Base-by-base conservation (phyloP, 768 basidiomycete species). In the Pleurotus platypus region DNA sequence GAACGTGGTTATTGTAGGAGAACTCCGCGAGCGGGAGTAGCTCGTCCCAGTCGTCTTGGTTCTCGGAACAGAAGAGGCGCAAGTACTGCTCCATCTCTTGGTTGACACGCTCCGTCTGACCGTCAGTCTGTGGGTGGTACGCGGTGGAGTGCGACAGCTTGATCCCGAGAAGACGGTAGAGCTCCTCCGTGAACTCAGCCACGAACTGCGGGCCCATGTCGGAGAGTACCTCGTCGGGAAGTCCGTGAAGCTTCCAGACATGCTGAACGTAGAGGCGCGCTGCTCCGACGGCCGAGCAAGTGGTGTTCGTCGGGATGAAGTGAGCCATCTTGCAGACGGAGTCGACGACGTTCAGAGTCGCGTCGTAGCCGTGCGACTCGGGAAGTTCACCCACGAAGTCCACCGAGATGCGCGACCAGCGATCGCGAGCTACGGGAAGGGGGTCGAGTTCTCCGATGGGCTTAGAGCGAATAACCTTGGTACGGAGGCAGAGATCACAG, bases 1-100 rank as follows among this genome's bases (percentile, higher is more conserved):
- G 71, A 2, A 58, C 57, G 27, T 60, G 35, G 46, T 76, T 75
- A 59, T 79, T 80, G 64, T 69, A 74, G 0, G 66, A 59, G 58
- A 79, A 79, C 60, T 79, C 72, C 5, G 73, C 72, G 12, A 78
- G 60, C 0, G 74, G 67, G 0, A 79, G 37, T 67, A 69, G 16
- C 20, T 74, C 69, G 3, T 67, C 68, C 76, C 76, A 78, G 56
- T 78, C 64, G 51, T 78, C 72, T 57, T 79, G 79, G 18, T 75
- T 69, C 38, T 73, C 73, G 0, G 64, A 69, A 49, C 55, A 61
- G 47, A 70, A 77, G 26, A 66, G 57, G 9, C 67, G 67, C 6
- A 81, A 65, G 55, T 75, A 76, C 0, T 65, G 59, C 49, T 76
- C 72, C 6, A 78, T 62, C 3, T 64, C 68, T 58, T 75, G 69